Conservation (phyloP, 805 yeast species). For the Dipodascus albidus region DNA sequence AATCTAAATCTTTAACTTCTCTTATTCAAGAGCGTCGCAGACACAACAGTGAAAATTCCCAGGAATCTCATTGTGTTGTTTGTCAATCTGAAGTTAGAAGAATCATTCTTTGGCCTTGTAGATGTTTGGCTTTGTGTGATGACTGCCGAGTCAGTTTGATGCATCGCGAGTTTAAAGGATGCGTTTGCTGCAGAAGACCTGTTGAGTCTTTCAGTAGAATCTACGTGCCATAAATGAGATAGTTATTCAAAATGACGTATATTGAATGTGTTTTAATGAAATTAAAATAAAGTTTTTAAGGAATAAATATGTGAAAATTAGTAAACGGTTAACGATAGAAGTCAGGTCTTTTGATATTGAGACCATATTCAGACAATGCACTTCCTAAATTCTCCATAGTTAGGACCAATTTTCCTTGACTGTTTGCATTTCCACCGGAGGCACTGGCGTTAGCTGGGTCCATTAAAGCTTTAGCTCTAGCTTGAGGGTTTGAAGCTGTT, state of each 20-base stretch:
- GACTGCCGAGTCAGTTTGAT: conserved; percentile 67
- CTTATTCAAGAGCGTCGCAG: conserved; percentile 11
- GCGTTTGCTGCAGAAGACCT: conserved; percentile 73
- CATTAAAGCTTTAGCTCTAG: conserved; percentile 64
- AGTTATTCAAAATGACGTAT: not conserved
- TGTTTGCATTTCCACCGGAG: conserved; percentile 28
- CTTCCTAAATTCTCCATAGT: conserved; percentile 90
- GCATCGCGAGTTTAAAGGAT: conserved; percentile 57
- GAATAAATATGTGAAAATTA: not conserved
- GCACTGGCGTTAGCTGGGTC: conserved; percentile 36
- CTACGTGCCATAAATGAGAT: conserved; percentile 39
- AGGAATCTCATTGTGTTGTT: conserved; percentile 50
- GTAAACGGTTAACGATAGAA: conserved; percentile 55
- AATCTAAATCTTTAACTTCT: conserved; percentile 6
- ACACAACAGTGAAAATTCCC: conserved; percentile 23
- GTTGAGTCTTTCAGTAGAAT: conserved; percentile 59
- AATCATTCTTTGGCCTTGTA: conserved; percentile 86
- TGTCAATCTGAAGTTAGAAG: conserved; percentile 68
- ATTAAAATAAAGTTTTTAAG: not conserved
- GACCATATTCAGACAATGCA: conserved; percentile 86
- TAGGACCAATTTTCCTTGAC: conserved; percentile 66
- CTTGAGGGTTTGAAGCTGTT: conserved; percentile 75
- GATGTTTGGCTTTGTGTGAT: conserved; percentile 82
- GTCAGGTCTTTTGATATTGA: conserved; percentile 84
- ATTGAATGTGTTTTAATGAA: not conserved